Conservation (phyloP, 2,329 filamentous ascomycete genomes). For the Colletotrichum tamarilloi region DNA sequence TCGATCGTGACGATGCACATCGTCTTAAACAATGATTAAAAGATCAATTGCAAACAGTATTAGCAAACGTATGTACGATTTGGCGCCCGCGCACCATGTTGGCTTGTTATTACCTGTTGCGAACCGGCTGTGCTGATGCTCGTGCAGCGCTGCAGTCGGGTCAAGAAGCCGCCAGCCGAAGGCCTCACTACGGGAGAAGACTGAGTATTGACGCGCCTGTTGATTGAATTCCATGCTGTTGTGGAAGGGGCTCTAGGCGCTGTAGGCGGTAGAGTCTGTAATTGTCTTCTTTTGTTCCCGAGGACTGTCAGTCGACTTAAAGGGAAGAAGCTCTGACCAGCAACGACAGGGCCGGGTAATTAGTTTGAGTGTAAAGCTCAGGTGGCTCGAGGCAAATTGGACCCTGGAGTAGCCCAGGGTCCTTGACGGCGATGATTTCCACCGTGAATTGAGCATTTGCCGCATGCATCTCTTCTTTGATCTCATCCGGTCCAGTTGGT, state of each 20-base stretch:
- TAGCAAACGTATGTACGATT: background rate
- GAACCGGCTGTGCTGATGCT: background rate
- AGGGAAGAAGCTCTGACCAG: conserved; percentile 3
- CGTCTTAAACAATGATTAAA: background rate
- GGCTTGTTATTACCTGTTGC: background rate
- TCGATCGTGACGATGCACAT: background rate
- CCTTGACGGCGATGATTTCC: conserved; percentile 5
- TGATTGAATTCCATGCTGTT: background rate
- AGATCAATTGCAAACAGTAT: background rate
- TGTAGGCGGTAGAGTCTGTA: background rate
- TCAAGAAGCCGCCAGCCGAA: background rate
- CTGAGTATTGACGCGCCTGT: background rate
- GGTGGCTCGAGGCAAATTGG: conserved; percentile 23
- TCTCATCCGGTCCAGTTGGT: background rate
- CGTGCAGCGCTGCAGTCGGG: background rate
- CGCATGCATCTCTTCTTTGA: background rate
- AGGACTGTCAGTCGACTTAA: background rate
- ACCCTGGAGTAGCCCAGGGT: background rate
- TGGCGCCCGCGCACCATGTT: background rate
- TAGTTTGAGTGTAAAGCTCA: conserved; percentile 18
- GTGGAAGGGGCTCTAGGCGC: background rate
- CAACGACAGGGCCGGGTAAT: conserved; percentile 24
- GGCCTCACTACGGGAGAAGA: background rate
- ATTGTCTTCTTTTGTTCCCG: background rate
- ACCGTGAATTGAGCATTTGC: conserved; percentile 5